Conservation (phyloP, 768 basidiomycete genomes). For the Neoboletus brunneissimus region DNA sequence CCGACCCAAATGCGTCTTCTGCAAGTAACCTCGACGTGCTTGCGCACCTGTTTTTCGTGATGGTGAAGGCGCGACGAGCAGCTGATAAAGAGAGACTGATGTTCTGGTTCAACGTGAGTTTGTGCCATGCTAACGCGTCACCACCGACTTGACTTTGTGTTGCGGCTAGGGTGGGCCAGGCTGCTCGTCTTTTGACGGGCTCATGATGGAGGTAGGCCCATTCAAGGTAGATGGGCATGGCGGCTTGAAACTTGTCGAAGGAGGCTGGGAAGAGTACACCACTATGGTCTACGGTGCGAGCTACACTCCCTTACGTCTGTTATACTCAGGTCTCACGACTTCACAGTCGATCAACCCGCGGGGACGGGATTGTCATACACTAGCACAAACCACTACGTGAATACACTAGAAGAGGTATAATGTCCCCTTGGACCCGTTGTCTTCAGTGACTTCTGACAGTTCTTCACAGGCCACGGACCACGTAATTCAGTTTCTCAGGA, state of each 20-base stretch:
- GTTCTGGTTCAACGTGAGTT: slow-evolving; percentile 93
- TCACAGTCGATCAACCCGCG: slow-evolving; percentile 91
- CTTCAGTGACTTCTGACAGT: background rate
- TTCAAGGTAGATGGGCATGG: slow-evolving; percentile 77
- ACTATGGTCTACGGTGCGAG: slow-evolving; percentile 86
- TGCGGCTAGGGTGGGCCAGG: slow-evolving; percentile 82
- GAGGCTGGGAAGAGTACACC: slow-evolving; percentile 97
- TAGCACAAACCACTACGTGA: slow-evolving; percentile 80
- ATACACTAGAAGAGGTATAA: slow-evolving; percentile 67
- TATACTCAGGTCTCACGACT: slow-evolving; percentile 8
- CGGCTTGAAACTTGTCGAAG: slow-evolving; percentile 68
- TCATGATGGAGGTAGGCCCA: slow-evolving; percentile 98
- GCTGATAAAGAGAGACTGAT: slow-evolving; percentile 91
- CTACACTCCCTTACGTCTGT: background rate
- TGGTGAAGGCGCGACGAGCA: slow-evolving; percentile 79
- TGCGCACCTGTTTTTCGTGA: slow-evolving; percentile 83
- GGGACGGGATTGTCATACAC: slow-evolving; percentile 94
- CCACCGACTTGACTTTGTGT: background rate
- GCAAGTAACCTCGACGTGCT: slow-evolving; percentile 57
- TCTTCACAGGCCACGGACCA: slow-evolving; percentile 64
- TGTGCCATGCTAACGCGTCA: background rate
- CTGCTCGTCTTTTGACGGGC: slow-evolving; percentile 94
- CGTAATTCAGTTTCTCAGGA: slow-evolving; percentile 77
- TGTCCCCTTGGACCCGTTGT: slow-evolving; percentile 6
- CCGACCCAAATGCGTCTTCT: slow-evolving; percentile 61